Percentiles rank a stretch among this genome's conserved stretches.
Conservation (phyloP, 2,329 filamentous ascomycete species). For the Trichophyton mentagrophytes region DNA sequence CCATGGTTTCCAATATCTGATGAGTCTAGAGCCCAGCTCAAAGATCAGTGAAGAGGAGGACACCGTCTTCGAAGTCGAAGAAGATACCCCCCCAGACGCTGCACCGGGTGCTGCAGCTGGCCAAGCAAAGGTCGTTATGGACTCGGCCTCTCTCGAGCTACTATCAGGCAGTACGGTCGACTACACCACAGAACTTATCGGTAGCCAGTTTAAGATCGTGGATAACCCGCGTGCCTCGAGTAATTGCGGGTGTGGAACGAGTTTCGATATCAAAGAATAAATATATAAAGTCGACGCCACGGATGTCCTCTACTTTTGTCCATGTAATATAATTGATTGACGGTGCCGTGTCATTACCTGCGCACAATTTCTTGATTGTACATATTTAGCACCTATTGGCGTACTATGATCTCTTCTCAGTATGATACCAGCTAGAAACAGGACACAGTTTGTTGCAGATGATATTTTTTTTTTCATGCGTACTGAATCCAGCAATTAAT, state of each 20-base stretch:
- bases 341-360: neutral
- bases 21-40: constrained; percentile 56
- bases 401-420: neutral
- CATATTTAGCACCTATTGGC: neutral
- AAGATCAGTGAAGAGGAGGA: constrained; percentile 63
- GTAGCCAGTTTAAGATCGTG: constrained; percentile 88
- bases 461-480: neutral
- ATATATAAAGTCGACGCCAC: neutral
- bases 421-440: neutral
- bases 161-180: constrained; percentile 91
- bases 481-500: constrained; percentile 4
- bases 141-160: constrained; percentile 73
- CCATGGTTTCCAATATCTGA: constrained; percentile 95
- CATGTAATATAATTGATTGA: neutral
- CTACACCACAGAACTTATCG: constrained; percentile 90
- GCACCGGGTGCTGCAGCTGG: constrained; percentile 29
- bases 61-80: constrained; percentile 64
- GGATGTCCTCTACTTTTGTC: neutral
- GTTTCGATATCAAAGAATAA: constrained; percentile 61
- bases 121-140: constrained; percentile 71
- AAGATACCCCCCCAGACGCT: constrained; percentile 19
- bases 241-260: constrained; percentile 93
- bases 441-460: neutral
- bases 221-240: constrained; percentile 86
- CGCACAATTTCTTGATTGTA: neutral